A percentile compares a stretch with the other conserved stretches of the same genome.
Evolutionary conservation across 2,329 filamentous ascomycete species (phyloP).

Genomic region (Fusarium nurragi): DNA sequence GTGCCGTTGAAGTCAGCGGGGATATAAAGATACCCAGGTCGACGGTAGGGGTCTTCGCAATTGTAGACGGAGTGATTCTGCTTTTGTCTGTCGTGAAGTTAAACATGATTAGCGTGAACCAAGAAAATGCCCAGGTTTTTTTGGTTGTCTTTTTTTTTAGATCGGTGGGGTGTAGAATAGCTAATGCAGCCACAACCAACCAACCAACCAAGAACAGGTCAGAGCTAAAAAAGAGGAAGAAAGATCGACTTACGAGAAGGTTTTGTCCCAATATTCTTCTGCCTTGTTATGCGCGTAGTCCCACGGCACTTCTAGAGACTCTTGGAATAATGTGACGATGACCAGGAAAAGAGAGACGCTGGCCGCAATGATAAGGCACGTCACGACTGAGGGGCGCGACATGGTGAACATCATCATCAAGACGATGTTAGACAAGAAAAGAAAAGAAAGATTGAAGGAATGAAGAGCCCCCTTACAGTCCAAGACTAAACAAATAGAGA

Average conservation of each 20-base stretch:
- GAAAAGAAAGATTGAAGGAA: slow-evolving; percentile 1
- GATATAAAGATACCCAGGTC: slow-evolving; percentile 67
- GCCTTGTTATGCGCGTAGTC: slow-evolving; percentile 27
- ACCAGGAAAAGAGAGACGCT: slow-evolving; percentile 31
- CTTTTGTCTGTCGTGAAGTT: slow-evolving; percentile 4
- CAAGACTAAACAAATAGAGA: neutral
- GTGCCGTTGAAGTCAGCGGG: slow-evolving; percentile 49
- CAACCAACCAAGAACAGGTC: neutral
- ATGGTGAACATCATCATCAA: slow-evolving; percentile 28
- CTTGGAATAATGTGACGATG: slow-evolving; percentile 27
- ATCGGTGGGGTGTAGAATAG: neutral
- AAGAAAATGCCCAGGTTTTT: slow-evolving; percentile 20
- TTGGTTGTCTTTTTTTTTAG: neutral
- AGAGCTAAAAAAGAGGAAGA: neutral
- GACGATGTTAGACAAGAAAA: neutral
- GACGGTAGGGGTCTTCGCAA: slow-evolving; percentile 52
- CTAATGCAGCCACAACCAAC: neutral
- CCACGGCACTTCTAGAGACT: slow-evolving; percentile 23
- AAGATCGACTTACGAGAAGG: slow-evolving; percentile 14
- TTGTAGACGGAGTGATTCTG: slow-evolving; percentile 1
- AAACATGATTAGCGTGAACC: slow-evolving; percentile 16
- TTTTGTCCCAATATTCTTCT: slow-evolving; percentile 16
- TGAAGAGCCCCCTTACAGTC: neutral
- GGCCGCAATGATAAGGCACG: slow-evolving; percentile 21
- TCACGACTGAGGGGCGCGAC: slow-evolving; percentile 20